Percentiles rank a stretch among this genome's conserved stretches.
Conservation (phyloP, 2,329 filamentous ascomycete genomes). For the Sarocladiaceae sp. region DNA sequence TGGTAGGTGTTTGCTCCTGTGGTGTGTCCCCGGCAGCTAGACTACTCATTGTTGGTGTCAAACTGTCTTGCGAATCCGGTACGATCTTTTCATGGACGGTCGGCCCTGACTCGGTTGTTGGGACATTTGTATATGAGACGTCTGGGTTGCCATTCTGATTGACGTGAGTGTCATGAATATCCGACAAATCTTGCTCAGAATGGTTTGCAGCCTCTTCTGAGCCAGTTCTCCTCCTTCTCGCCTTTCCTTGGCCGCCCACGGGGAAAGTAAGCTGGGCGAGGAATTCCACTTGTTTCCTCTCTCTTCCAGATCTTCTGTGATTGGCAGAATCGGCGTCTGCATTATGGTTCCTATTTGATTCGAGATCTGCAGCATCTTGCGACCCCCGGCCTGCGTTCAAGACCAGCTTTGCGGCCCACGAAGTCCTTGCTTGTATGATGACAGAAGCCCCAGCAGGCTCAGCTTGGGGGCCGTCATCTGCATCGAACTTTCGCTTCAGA, state of each 20-base stretch:
- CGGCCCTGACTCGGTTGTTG: not conserved
- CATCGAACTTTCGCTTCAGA: too few species aligned
- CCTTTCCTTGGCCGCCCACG: too few species aligned
- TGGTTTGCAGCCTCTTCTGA: too few species aligned
- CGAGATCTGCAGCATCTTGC: too few species aligned
- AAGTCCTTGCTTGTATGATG: too few species aligned
- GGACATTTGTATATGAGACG: too few species aligned
- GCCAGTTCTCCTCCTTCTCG: too few species aligned
- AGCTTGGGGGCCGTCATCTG: too few species aligned
- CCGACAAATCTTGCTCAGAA: not conserved
- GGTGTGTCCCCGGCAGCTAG: not conserved
- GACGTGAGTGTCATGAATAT: not conserved
- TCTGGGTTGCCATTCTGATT: too few species aligned
- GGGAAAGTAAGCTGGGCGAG: not conserved
- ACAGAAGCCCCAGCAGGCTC: too few species aligned
- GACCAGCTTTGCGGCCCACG: too few species aligned
- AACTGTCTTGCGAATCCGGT: constrained; percentile 2
- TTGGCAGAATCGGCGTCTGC: not conserved
- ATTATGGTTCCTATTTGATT: not conserved
- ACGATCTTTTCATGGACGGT: not conserved
- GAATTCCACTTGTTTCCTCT: constrained; percentile 3
- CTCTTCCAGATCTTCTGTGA: not conserved
- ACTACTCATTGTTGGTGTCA: not conserved
- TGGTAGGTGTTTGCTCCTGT: not conserved
- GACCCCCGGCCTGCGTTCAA: too few species aligned